Percentiles rank a stretch among this genome's conserved stretches.
Evolutionary conservation across 495 filamentous ascomycete species (phyloP).

Genomic region (Lasiosphaeria hispida): DNA sequence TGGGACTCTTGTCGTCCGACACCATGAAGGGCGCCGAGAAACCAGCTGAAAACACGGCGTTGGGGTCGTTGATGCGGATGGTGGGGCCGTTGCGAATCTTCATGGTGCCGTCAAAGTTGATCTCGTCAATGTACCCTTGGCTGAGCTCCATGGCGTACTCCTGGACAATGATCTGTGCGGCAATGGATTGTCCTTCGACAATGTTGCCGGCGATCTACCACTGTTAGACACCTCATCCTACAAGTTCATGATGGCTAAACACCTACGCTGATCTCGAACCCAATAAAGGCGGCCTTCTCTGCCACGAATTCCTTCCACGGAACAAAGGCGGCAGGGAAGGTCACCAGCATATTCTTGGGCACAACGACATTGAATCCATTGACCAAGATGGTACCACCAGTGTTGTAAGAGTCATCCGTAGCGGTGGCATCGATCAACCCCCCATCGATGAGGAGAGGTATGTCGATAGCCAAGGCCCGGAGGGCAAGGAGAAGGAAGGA

Average conservation of each 20-base stretch:
- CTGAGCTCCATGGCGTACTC: conserved; percentile 31
- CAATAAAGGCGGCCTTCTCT: conserved; percentile 19
- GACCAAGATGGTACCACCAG: conserved; percentile 38
- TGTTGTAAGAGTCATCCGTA: conserved; percentile 32
- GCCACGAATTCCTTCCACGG: conserved; percentile 37
- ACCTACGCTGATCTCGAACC: conserved; percentile 35
- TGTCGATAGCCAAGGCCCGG: conserved; percentile 6
- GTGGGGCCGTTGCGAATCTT: conserved; percentile 35
- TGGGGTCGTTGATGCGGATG: conserved; percentile 44
- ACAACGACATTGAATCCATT: conserved; percentile 38
- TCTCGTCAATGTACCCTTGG: conserved; percentile 34
- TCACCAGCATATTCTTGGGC: conserved; percentile 40
- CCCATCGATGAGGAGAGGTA: conserved; percentile 15
- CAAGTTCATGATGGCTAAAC: neutral
- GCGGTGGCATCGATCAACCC: conserved; percentile 25
- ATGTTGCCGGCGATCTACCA: conserved; percentile 35
- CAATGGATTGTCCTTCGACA: conserved; percentile 33
- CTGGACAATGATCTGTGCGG: conserved; percentile 34
- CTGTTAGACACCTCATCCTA: neutral
- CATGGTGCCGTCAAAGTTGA: conserved; percentile 32
- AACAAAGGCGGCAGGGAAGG: conserved; percentile 40
- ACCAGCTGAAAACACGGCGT: conserved; percentile 34
- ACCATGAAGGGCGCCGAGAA: conserved; percentile 37
- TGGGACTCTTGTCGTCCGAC: conserved; percentile 39
- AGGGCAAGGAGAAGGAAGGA: conserved; percentile 7